Evolutionary conservation across 2,329 filamentous ascomycete species (phyloP).

Genomic region (Alternaria ethzedia): DNA sequence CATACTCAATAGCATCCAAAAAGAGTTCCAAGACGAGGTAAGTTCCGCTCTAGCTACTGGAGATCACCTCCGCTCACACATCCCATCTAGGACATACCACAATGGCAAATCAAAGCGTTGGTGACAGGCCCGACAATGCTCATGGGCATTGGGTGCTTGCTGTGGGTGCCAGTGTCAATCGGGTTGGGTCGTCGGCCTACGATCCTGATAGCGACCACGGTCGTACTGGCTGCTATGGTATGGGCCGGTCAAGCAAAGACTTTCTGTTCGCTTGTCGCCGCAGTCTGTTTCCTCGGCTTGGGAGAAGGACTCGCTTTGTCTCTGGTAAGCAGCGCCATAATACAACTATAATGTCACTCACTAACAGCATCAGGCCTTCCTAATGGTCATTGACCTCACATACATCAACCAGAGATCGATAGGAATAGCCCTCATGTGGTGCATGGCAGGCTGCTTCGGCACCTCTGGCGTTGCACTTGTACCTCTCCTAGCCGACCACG

Average conservation of each 20-base stretch:
- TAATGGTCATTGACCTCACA: conserved; percentile 49
- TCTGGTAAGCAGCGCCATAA: not conserved
- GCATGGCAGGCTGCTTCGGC: conserved; percentile 32
- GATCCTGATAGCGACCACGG: conserved; percentile 37
- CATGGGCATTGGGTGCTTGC: conserved; percentile 45
- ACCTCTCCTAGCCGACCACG: conserved; percentile 34
- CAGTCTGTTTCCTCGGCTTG: conserved; percentile 44
- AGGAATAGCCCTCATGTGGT: conserved; percentile 46
- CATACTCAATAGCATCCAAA: conserved; percentile 17
- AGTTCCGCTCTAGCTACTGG: not conserved
- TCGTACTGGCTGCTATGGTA: conserved; percentile 36
- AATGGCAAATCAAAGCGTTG: conserved; percentile 33
- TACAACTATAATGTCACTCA: no score
- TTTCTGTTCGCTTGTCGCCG: conserved; percentile 38
- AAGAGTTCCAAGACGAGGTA: conserved; percentile 24
- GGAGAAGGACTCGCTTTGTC: conserved; percentile 41
- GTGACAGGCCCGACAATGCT: conserved; percentile 40
- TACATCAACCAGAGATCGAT: conserved; percentile 49
- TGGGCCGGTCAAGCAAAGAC: conserved; percentile 32
- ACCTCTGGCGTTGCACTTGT: conserved; percentile 32
- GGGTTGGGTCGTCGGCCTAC: conserved; percentile 49
- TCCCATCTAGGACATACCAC: not conserved
- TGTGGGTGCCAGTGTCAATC: conserved; percentile 49
- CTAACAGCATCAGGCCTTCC: conserved; percentile 33
- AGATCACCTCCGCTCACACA: not conserved